These are phyloP conservation scores for Neoboletus brunneissimus DNA, from an alignment of 768 basidiomycete species.

Conservation along the genomic window DNA sequence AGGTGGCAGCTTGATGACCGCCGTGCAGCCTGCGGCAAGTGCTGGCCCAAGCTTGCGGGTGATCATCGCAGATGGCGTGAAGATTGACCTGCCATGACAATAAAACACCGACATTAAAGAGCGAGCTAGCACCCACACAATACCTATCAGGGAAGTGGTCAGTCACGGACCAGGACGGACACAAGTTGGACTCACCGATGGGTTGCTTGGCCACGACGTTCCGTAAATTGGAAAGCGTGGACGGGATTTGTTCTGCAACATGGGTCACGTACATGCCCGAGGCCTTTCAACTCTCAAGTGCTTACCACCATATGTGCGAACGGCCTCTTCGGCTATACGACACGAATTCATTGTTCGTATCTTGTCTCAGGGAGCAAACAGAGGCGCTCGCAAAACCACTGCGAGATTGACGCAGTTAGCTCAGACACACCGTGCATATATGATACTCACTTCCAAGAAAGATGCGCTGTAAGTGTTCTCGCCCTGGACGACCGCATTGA, in stretches of 20 bases:
- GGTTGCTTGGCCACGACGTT: constrained; percentile 95
- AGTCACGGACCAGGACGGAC: constrained; percentile 35
- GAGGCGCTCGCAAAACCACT: constrained; percentile 74
- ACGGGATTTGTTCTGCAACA: constrained; percentile 75
- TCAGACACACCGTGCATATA: background rate
- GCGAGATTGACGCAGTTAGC: constrained; percentile 5
- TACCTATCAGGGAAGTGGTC: constrained; percentile 32
- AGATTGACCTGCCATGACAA: constrained; percentile 53
- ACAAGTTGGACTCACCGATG: constrained; percentile 53
- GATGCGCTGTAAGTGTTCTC: constrained; percentile 86
- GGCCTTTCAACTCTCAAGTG: background rate
- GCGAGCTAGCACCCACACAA: constrained; percentile 38
- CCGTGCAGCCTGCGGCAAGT: constrained; percentile 94
- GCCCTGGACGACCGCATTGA: constrained; percentile 41
- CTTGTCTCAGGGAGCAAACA: background rate
- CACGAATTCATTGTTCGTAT: background rate
- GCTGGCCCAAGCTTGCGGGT: constrained; percentile 88
- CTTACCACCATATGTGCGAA: constrained; percentile 86
- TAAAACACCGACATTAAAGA: background rate
- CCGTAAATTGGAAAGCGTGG: constrained; percentile 61
- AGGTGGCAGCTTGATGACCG: constrained; percentile 91
- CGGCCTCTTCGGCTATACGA: constrained; percentile 79
- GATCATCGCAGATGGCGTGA: constrained; percentile 89
- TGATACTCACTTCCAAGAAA: constrained; percentile 65
- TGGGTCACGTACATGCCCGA: background rate